These are phyloP conservation scores for Xylariaceae sp. DNA, from an alignment of 2,329 filamentous ascomycete species.

Conservation along the genomic window DNA sequence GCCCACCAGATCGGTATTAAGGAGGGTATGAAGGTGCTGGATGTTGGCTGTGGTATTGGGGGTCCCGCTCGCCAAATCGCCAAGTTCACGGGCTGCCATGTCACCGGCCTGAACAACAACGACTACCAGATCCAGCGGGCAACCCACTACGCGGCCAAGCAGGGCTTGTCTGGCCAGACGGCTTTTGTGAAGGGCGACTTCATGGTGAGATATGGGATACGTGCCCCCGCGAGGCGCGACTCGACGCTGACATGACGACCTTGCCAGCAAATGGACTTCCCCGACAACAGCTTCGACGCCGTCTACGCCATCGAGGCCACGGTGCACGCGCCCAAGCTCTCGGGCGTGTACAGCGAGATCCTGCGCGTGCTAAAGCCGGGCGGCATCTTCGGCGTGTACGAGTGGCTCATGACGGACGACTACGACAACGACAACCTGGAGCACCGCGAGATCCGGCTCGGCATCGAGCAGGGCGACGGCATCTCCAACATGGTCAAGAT, in stretches of 20 bases:
- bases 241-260: background rate
- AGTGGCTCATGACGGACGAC: conserved; percentile 96
- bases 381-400: conserved; percentile 92
- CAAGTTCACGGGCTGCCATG: conserved; percentile 85
- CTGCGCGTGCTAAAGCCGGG: conserved; percentile 93
- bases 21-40: conserved; percentile 81
- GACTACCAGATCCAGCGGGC: conserved; percentile 97
- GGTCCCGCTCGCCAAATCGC: conserved; percentile 92
- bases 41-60: conserved; percentile 95
- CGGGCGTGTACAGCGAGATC: conserved; percentile 91
- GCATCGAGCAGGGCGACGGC: conserved; percentile 91
- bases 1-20: conserved; percentile 81
- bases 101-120: conserved; percentile 96
- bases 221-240: background rate
- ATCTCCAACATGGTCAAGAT: conserved; percentile 97
- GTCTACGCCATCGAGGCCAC: conserved; percentile 98
- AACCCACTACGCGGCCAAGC: conserved; percentile 74
- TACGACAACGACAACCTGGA: conserved; percentile 84
- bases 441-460: conserved; percentile 85
- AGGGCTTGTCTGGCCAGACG: conserved; percentile 72
- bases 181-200: conserved; percentile 93
- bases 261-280: conserved; percentile 80
- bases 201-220: conserved; percentile 61
- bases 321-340: conserved; percentile 82
- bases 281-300: conserved; percentile 84